Evolutionary conservation across 2,329 filamentous ascomycete species (phyloP).

Genomic region (Botryotinia globosa): DNA sequence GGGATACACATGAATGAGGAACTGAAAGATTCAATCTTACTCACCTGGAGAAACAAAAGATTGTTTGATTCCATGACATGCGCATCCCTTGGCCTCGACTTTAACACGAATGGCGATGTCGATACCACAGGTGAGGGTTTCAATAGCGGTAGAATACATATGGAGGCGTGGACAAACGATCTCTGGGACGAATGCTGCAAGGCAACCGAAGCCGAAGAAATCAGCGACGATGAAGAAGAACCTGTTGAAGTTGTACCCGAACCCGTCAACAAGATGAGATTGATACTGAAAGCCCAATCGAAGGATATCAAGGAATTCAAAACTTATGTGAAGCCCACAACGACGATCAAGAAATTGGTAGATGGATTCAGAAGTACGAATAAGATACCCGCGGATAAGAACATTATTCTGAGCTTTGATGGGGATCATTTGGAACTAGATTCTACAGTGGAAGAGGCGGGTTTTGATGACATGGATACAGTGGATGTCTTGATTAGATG

Average conservation of each 20-base stretch:
- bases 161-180: constrained; percentile 74
- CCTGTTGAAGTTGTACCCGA: constrained; percentile 25
- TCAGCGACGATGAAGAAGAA: constrained; percentile 30
- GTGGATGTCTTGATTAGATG: constrained; percentile 59
- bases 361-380: constrained; percentile 57
- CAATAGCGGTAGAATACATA: constrained; percentile 57
- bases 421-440: constrained; percentile 66
- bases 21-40: constrained; percentile 57
- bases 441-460: constrained; percentile 60
- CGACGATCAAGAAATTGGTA: constrained; percentile 60
- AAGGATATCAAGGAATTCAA: constrained; percentile 50
- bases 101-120: constrained; percentile 40
- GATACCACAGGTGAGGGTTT: constrained; percentile 43
- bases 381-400: constrained; percentile 49
- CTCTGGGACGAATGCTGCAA: constrained; percentile 46
- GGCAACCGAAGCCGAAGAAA: constrained; percentile 18
- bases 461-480: constrained; percentile 71
- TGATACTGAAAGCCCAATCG: constrained; percentile 51
- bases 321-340: constrained; percentile 52
- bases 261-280: constrained; percentile 42
- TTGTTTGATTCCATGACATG: constrained; percentile 77
- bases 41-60: constrained; percentile 74
- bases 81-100: constrained; percentile 60
- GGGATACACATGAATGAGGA: constrained; percentile 40
- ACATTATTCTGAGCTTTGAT: constrained; percentile 68